Evolutionary conservation across 306 rosid species (phyloP).

Genomic region (Vigna radiata): DNA sequence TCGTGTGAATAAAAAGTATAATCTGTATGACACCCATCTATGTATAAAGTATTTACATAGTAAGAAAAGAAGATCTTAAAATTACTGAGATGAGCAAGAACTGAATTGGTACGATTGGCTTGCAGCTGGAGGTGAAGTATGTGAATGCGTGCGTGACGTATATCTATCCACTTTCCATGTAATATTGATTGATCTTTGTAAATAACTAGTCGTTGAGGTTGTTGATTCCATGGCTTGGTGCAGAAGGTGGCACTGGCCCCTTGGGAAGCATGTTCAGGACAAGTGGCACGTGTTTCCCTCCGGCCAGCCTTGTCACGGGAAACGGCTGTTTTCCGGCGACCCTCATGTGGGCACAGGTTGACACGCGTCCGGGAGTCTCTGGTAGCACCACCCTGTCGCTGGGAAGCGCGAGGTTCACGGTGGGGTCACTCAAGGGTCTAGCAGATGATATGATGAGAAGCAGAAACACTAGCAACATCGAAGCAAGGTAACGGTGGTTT

Average conservation of each 20-base stretch:
- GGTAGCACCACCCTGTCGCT: not conserved
- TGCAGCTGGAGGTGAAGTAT: no score
- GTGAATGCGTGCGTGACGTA: no score
- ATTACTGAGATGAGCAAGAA: not conserved
- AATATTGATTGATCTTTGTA: no score
- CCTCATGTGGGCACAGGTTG: slow-evolving; percentile 16
- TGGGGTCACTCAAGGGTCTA: slow-evolving; percentile 44
- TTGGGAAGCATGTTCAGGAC: slow-evolving; percentile 74
- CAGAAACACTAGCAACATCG: slow-evolving; percentile 7
- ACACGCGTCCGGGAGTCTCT: slow-evolving; percentile 6
- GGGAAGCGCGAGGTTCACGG: slow-evolving; percentile 48
- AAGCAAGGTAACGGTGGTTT: slow-evolving; percentile 1
- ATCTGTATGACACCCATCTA: not conserved
- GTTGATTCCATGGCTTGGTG: slow-evolving; percentile 70
- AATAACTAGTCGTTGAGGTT: slow-evolving; percentile 49
- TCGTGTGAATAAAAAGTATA: not conserved
- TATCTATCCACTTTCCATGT: not conserved
- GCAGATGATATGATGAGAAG: slow-evolving; percentile 36
- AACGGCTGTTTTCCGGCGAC: not conserved
- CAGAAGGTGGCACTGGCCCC: slow-evolving; percentile 63
- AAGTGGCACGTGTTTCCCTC: slow-evolving; percentile 49
- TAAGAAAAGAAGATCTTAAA: not conserved
- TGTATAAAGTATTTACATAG: slow-evolving; percentile 28
- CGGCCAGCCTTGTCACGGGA: not conserved
- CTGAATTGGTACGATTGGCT: no score